Evolutionary conservation across 75 land plant species (phyloP).

Genomic region (Cunninghamia lanceolata): DNA sequence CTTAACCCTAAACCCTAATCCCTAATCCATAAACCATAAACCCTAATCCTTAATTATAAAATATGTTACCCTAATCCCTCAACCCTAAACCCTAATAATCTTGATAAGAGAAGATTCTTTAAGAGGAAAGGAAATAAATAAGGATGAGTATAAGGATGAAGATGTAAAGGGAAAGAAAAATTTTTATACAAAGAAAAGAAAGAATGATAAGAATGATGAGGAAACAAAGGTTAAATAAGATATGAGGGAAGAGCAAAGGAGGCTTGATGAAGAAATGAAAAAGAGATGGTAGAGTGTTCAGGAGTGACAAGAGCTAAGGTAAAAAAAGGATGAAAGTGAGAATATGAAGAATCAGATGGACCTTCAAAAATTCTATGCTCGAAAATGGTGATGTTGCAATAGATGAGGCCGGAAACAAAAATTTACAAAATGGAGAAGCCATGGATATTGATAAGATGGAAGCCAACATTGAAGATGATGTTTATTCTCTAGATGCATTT

Average conservation of each 20-base stretch:
- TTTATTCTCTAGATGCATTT: constrained; percentile 96
- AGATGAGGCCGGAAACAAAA: constrained; percentile 24
- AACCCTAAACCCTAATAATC: too few relatives aligned
- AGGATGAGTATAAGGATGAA: constrained; percentile 30
- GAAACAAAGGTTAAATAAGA: constrained; percentile 43
- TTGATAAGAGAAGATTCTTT: too few relatives aligned
- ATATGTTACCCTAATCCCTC: too few relatives aligned
- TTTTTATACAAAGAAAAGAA: constrained; percentile 20
- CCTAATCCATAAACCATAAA: too few relatives aligned
- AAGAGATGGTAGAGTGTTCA: constrained; percentile 89
- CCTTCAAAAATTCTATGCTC: constrained; percentile 15
- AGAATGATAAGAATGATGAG: constrained; percentile 47
- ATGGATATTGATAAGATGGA: constrained; percentile 37
- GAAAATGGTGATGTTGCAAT: constrained; percentile 43
- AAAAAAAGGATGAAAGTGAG: constrained; percentile 83
- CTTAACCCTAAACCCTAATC: too few relatives aligned
- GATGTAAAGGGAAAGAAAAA: too few relatives aligned
- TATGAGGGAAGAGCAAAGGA: constrained; percentile 65
- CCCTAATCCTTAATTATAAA: too few relatives aligned
- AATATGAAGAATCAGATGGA: constrained; percentile 68
- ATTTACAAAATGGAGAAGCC: constrained; percentile 11
- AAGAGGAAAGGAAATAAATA: too few relatives aligned
- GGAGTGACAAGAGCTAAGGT: constrained; percentile 90
- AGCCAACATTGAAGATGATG: too few relatives aligned
- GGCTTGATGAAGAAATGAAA: constrained; percentile 90